Percentiles rank a stretch among this genome's conserved stretches.
These are phyloP conservation scores for Vigna radiata DNA, from an alignment of 306 rosid genomes.

Conservation along the genomic window DNA sequence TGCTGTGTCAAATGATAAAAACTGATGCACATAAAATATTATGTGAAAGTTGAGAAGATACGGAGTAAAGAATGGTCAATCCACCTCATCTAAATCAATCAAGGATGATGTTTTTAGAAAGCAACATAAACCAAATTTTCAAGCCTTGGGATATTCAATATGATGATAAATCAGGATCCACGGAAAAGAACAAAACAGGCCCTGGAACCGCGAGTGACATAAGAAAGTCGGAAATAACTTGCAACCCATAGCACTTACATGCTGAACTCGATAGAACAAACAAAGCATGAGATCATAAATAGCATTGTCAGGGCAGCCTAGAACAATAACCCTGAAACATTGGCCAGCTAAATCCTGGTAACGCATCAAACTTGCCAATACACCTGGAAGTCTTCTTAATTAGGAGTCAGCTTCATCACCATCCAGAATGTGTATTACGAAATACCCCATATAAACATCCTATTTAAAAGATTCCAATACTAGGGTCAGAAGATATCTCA, in stretches of 20 bases:
- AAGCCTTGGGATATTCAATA: slow-evolving; percentile 19
- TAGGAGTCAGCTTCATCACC: slow-evolving; percentile 76
- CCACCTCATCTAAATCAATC: slow-evolving; percentile 22
- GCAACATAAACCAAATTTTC: slow-evolving; percentile 29
- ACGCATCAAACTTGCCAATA: slow-evolving; percentile 67
- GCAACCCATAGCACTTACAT: slow-evolving; percentile 51
- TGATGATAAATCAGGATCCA: slow-evolving; percentile 32
- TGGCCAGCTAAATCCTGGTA: slow-evolving; percentile 58
- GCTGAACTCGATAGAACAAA: slow-evolving; percentile 54
- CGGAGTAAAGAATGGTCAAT: slow-evolving; percentile 28
- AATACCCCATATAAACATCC: slow-evolving; percentile 70
- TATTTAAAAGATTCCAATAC: slow-evolving; percentile 70
- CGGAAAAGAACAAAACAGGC: slow-evolving; percentile 43
- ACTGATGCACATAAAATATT: not conserved
- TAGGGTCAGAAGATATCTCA: slow-evolving; percentile 63
- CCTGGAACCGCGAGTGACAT: slow-evolving; percentile 42
- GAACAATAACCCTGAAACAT: slow-evolving; percentile 56
- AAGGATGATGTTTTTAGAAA: slow-evolving; percentile 38
- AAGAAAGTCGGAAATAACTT: slow-evolving; percentile 44
- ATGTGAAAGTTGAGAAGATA: slow-evolving; percentile 5
- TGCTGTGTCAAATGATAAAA: not conserved
- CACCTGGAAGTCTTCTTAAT: slow-evolving; percentile 67
- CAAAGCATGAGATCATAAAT: slow-evolving; percentile 50
- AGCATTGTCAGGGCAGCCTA: slow-evolving; percentile 55
- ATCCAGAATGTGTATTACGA: slow-evolving; percentile 63